Evolutionary conservation across 345 rosid species (phyloP), one percentile per base, ranked within the genome.

Genomic region (Ailanthus altissimus): DNA sequence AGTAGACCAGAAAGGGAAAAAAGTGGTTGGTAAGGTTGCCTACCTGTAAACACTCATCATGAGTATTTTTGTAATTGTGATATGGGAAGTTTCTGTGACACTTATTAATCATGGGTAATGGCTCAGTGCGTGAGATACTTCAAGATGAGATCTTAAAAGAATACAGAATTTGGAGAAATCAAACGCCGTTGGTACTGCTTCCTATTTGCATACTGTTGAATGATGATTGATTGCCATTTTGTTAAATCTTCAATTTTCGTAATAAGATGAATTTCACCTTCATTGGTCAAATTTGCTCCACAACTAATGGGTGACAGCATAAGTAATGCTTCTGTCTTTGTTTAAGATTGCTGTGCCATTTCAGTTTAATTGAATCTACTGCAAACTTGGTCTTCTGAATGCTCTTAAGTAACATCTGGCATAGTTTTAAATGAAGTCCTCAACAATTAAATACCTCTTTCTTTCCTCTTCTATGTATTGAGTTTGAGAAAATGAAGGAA

Each of bases 1-100:
- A 83, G 90, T 57, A 77, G 90, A 92, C 82, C 82, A 62, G 26
- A 89, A 97, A 83, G 97, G 97, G 74, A 94, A 92, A 85, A 85
- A 87, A 72, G 84, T 88, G 20, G 84, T 92, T 36, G 97, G 99
- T 97, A 88, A 85, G 87, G 40, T 76, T 56, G 70, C 76, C 38
- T 32, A 59, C 45, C 54, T 32, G 10, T 23, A 71, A 67, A 54
- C 36, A 66, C 46, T 73, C 43, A 69, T 45, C 20, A 25, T 60
- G 73, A 53, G 16, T 18, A n/a, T 71, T 38, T 63, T 73, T 38
- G 42, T 26, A 16, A 58, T 47, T 25, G 46, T 53, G 18, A 50
- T 43, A 12, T n/a, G n/a, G 21, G 42, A 78, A 45, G 46, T 50
- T 72, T 21, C n/a, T 11, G 45, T 77, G 14, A 15, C 77, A 15